These are phyloP conservation scores for Cetraspora pellucida DNA, from an alignment of 192 early-diverging fungal species.

Conservation along the genomic window DNA sequence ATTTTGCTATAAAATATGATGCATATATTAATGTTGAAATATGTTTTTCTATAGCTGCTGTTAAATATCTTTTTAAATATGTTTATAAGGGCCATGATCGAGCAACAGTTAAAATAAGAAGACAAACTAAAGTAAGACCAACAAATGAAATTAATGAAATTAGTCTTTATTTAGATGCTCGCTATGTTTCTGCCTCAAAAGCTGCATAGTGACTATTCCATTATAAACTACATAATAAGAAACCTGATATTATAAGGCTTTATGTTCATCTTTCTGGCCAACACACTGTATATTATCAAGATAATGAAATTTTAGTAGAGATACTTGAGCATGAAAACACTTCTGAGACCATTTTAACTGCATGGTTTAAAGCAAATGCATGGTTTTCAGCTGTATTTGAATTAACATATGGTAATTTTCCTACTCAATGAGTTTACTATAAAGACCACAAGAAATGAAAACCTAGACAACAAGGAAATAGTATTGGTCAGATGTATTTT, in stretches of 20 bases:
- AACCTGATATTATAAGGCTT: too few relatives aligned
- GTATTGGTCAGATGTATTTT: conserved; percentile 36
- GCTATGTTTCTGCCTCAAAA: too few relatives aligned
- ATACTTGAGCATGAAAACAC: neutral
- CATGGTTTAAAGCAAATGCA: conserved; percentile 31
- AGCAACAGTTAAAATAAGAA: too few relatives aligned
- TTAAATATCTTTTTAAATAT: too few relatives aligned
- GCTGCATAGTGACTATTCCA: too few relatives aligned
- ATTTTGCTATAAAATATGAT: conserved; percentile 41
- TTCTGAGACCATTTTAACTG: conserved; percentile 25
- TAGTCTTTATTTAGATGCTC: too few relatives aligned
- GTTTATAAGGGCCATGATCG: too few relatives aligned
- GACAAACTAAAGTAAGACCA: too few relatives aligned
- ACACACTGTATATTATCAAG: conserved; percentile 7
- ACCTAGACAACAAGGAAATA: conserved; percentile 4
- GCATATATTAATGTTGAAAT: conserved; percentile 45
- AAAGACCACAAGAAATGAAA: conserved; percentile 26
- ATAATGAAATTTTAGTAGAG: conserved; percentile 14
- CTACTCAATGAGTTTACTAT: conserved; percentile 28
- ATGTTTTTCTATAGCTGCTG: too few relatives aligned
- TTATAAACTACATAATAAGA: too few relatives aligned
- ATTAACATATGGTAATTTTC: conserved; percentile 30
- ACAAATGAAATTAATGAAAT: too few relatives aligned
- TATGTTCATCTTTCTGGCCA: too few relatives aligned
- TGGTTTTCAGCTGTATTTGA: neutral